Evolutionary conservation across 768 basidiomycete genomes (phyloP).

Genomic region (Paxillus rubicundulus): DNA sequence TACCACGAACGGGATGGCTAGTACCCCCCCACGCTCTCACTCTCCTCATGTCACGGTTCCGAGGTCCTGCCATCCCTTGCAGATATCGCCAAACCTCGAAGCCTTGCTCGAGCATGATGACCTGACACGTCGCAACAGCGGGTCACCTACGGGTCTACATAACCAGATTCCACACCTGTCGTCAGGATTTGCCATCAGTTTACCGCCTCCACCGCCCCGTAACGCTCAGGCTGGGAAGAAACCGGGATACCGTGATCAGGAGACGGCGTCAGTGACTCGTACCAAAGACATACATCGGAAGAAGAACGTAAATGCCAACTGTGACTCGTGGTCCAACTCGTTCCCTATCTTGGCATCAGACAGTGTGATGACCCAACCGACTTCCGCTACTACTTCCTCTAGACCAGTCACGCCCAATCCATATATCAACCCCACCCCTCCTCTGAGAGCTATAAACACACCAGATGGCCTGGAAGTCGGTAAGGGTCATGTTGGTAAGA

Average conservation of each 20-base stretch:
- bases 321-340: constrained; percentile 26
- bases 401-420: constrained; percentile 30
- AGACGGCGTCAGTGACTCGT: constrained; percentile 10
- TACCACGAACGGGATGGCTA: constrained; percentile 14
- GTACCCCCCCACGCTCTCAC: constrained; percentile 19
- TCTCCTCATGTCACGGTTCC: constrained; percentile 14
- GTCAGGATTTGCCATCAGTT: constrained; percentile 21
- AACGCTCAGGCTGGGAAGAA: constrained; percentile 14
- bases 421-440: constrained; percentile 38
- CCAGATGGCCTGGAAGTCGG: constrained; percentile 10
- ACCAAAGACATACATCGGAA: constrained; percentile 15
- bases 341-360: constrained; percentile 8
- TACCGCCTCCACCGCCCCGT: constrained; percentile 37
- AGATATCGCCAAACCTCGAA: constrained; percentile 59
- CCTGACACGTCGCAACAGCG: constrained; percentile 35
- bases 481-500: constrained; percentile 4
- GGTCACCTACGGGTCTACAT: constrained; percentile 20
- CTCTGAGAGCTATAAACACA: constrained; percentile 9
- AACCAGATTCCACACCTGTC: constrained; percentile 1
- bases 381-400: constrained; percentile 11
- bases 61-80: constrained; percentile 28
- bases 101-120: constrained; percentile 60
- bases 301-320: constrained; percentile 8
- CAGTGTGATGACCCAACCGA: not conserved
- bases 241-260: constrained; percentile 13